Evolutionary conservation across 2,329 filamentous ascomycete species (phyloP).

Genomic region (Fusarium sarcochroum): DNA sequence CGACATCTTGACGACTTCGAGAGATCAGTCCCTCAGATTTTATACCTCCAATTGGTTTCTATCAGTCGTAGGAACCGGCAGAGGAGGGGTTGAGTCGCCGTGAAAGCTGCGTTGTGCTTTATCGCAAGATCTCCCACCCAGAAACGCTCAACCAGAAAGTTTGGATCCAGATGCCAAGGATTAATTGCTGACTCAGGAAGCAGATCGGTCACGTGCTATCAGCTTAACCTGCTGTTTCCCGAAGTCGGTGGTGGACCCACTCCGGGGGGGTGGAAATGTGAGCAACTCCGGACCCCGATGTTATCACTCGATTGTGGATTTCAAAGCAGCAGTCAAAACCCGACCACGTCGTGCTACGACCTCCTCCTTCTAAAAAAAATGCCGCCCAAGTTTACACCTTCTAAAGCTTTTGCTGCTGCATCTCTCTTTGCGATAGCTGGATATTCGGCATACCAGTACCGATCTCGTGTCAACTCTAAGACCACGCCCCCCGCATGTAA

Average conservation of each 20-base stretch:
- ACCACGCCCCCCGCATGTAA: constrained; percentile 44
- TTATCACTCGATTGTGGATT: constrained; percentile 50
- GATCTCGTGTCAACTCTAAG: constrained; percentile 41
- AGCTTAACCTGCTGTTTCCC: constrained; percentile 22
- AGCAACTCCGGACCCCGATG: constrained; percentile 41
- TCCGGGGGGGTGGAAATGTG: constrained; percentile 21
- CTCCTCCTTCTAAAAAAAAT: constrained; percentile 41
- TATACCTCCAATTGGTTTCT: constrained; percentile 26
- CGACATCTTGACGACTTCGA: constrained; percentile 71
- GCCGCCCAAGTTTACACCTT: constrained; percentile 48
- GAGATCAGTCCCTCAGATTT: constrained; percentile 40
- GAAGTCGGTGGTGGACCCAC: constrained; percentile 44
- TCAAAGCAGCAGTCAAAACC: constrained; percentile 51
- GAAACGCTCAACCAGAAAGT: constrained; percentile 44
- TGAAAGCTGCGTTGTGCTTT: constrained; percentile 39
- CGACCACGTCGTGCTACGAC: constrained; percentile 31
- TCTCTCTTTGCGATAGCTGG: constrained; percentile 49
- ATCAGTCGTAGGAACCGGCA: constrained; percentile 25
- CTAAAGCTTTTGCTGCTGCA: constrained; percentile 47
- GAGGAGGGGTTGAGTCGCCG: constrained; percentile 26
- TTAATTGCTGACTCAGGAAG: constrained; percentile 46
- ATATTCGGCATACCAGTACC: constrained; percentile 50
- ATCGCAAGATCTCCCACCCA: constrained; percentile 36
- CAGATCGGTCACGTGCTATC: constrained; percentile 36
- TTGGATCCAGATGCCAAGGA: constrained; percentile 45